These are phyloP conservation scores for Colletotrichum scovillei DNA, from an alignment of 2,329 filamentous ascomycete genomes.

Conservation along the genomic window DNA sequence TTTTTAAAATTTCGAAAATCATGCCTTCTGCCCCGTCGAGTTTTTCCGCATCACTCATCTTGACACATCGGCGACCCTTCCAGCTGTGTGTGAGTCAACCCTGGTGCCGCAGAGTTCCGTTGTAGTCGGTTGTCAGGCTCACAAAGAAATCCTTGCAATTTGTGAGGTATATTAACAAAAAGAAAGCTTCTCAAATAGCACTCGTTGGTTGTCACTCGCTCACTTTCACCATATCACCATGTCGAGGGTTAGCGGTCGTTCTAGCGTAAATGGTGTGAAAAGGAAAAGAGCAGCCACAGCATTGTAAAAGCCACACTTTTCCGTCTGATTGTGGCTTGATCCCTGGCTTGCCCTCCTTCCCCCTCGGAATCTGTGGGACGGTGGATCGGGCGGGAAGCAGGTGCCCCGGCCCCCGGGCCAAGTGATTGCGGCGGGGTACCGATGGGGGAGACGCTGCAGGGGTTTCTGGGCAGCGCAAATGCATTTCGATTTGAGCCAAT, in stretches of 20 bases:
- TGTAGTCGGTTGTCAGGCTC: background rate
- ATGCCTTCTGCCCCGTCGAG: slow-evolving; percentile 40
- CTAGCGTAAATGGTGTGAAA: slow-evolving; percentile 25
- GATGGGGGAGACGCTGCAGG: slow-evolving; percentile 17
- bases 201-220: background rate
- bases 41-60: slow-evolving; percentile 37
- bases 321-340: background rate
- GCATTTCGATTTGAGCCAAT: slow-evolving; percentile 6
- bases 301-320: slow-evolving; percentile 1
- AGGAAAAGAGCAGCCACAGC: slow-evolving; percentile 18
- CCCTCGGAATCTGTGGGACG: background rate
- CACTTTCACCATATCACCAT: background rate
- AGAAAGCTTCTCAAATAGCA: background rate
- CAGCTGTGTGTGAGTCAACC: slow-evolving; percentile 3
- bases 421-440: slow-evolving; percentile 6
- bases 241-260: slow-evolving; percentile 16
- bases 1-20: slow-evolving; percentile 60
- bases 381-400: background rate
- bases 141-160: background rate
- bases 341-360: slow-evolving; percentile 1
- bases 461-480: slow-evolving; percentile 1
- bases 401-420: background rate
- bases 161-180: background rate
- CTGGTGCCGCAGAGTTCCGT: background rate
- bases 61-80: slow-evolving; percentile 25